Evolutionary conservation across 306 rosid genomes (phyloP).

Genomic region (Macrotyloma uniflorum): DNA sequence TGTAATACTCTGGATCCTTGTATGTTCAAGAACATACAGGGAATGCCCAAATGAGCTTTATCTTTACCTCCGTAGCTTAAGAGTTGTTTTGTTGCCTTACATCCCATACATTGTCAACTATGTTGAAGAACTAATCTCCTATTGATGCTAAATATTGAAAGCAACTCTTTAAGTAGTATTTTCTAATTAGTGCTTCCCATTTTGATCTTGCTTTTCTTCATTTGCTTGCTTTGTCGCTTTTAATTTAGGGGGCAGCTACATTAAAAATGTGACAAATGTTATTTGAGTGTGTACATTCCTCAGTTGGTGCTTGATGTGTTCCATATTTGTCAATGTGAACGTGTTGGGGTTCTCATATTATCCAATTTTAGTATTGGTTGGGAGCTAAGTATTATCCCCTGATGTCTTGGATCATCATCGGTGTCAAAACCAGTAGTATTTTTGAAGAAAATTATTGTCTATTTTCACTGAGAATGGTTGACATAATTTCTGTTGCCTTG

Average conservation of each 20-base stretch:
- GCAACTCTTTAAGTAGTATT: constrained; percentile 40
- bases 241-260: constrained; percentile 26
- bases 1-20: constrained; percentile 72
- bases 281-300: constrained; percentile 3
- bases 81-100: constrained; percentile 50
- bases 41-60: constrained; percentile 52
- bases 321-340: background rate
- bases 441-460: background rate
- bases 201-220: background rate
- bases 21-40: constrained; percentile 61
- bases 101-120: constrained; percentile 50
- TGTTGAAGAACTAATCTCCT: constrained; percentile 64
- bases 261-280: constrained; percentile 20
- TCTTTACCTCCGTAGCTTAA: constrained; percentile 53
- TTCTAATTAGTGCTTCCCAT: constrained; percentile 30
- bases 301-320: background rate
- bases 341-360: background rate
- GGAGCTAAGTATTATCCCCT: background rate
- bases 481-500: background rate
- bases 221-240: constrained; percentile 26
- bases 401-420: background rate
- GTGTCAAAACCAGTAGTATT: background rate
- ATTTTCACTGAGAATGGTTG: background rate
- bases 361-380: background rate
- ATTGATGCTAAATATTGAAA: constrained; percentile 57